Evolutionary conservation across 306 rosid genomes (phyloP), one percentile per base, ranked within the genome.

Genomic region (Oemleria cerasiformis): DNA sequence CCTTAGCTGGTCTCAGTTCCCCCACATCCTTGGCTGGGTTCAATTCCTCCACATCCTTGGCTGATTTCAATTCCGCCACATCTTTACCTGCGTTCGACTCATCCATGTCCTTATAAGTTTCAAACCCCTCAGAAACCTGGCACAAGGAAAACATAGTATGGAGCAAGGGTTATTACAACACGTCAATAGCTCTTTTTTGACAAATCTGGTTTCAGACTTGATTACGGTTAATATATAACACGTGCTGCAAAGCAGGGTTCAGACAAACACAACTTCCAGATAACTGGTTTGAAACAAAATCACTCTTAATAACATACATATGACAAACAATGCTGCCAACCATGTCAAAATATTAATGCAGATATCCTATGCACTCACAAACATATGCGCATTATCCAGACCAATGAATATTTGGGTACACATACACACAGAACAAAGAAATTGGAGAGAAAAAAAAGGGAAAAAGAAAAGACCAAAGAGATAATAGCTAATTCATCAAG

Each of bases 11-110:
- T 74, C 77, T 87, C 83, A 73, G 72, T 58, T 73, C 87, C 65
- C 85, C 87, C 70, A 71, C 75, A 63, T 81, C 82, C 34, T 80
- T 85, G 7, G 81, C 64, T 76, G 86, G 75, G 58, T 80, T 81
- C 83, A 84, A 74, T 64, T 85, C 91, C 80, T 77, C 87, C 68
- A 81, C 79, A 71, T 86, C 88, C 76, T 82, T 84, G 2, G 69
- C 53, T 67, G 83, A 78, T 73, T 65, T 68, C 42, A 70, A 68
- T 74, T 81, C 82, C 12, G 4, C 25, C 6, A 70, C 74, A 77
- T 65, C 66, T 54, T 57, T 78, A 39, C 70, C 73, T 65, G 79
- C 60, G 71, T 73, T 79, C 19, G 68, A 66, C 75, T 85, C 90
- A 71, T 76, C 73, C 70, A 30, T 63, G 44, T 78, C 87, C 79